Conservation (phyloP, 352 stramenopile genomes). For the Phytophthora meadii region DNA sequence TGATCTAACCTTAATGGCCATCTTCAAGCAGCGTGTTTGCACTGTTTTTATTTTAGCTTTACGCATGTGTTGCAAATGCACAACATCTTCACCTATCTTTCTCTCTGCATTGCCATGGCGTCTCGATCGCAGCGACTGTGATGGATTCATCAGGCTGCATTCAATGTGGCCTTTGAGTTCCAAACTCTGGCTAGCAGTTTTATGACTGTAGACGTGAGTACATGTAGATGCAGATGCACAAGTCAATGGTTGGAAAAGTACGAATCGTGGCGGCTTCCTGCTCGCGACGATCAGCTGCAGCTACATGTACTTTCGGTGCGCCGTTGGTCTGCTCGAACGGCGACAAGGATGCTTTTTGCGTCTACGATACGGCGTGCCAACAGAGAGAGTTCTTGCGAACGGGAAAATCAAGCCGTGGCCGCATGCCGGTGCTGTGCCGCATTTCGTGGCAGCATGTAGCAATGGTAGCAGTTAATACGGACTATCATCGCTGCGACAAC, state of each 20-base stretch:
- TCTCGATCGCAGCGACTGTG: no score
- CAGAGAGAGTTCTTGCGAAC: constrained; percentile 8
- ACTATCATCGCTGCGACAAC: constrained; percentile 1
- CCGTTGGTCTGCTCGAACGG: constrained; percentile 17
- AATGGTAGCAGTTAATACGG: no score
- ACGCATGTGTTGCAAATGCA: constrained; percentile 21
- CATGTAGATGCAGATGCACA: no score
- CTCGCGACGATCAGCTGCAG: no score
- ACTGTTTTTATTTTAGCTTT: constrained; percentile 15
- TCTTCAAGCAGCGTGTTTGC: neutral
- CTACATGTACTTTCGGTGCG: constrained; percentile 13
- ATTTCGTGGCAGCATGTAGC: neutral
- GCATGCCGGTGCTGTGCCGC: neutral
- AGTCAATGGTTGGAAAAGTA: no score
- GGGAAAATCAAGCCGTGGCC: constrained; percentile 18
- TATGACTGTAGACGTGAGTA: no score
- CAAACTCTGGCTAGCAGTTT: no score
- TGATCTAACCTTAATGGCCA: constrained; percentile 7
- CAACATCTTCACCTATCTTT: constrained; percentile 22
- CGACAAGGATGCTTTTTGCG: constrained; percentile 6
- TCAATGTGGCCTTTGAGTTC: no score
- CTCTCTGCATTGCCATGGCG: neutral
- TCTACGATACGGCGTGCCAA: neutral
- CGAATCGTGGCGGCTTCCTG: no score
- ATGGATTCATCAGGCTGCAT: no score